phyloP scores from a whole-genome alignment of 1,139 yeast genomes.

The Sugiyamaella sp. region DNA sequence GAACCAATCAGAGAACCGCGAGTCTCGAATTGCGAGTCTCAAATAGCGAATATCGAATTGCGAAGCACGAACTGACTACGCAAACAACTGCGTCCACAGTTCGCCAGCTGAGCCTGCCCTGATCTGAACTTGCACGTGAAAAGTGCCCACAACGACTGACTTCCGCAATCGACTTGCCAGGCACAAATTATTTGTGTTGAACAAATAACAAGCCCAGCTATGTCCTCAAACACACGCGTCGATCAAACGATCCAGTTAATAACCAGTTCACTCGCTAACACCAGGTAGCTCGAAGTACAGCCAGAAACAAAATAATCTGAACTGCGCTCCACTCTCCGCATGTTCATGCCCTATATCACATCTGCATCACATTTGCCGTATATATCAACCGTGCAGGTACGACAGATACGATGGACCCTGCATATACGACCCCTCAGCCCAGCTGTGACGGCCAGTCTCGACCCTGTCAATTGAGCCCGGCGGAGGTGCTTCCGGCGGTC shows the following conservation, averaged over 20 bases:
- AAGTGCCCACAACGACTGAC: not conserved
- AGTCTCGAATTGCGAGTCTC: too few relatives aligned
- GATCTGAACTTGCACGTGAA: not conserved
- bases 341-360: not conserved
- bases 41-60: too few relatives aligned
- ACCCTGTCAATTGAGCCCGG: too few relatives aligned
- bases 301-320: too few relatives aligned
- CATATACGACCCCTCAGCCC: not conserved
- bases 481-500: not conserved
- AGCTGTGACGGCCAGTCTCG: too few relatives aligned
- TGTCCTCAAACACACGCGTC: too few relatives aligned
- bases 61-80: not conserved
- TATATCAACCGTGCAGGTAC: not conserved
- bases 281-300: too few relatives aligned
- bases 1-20: not conserved
- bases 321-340: not conserved
- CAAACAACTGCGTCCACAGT: too few relatives aligned
- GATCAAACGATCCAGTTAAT: too few relatives aligned
- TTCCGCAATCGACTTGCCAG: not conserved
- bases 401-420: constrained; percentile 9
- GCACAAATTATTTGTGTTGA: constrained; percentile 8
- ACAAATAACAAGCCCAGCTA: constrained; percentile 1
- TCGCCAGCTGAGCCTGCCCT: not conserved
- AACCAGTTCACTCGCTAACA: not conserved
- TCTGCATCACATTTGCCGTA: not conserved